Base-by-base conservation (phyloP, 495 filamentous ascomycete genomes). In the Xylaria nigripes region DNA sequence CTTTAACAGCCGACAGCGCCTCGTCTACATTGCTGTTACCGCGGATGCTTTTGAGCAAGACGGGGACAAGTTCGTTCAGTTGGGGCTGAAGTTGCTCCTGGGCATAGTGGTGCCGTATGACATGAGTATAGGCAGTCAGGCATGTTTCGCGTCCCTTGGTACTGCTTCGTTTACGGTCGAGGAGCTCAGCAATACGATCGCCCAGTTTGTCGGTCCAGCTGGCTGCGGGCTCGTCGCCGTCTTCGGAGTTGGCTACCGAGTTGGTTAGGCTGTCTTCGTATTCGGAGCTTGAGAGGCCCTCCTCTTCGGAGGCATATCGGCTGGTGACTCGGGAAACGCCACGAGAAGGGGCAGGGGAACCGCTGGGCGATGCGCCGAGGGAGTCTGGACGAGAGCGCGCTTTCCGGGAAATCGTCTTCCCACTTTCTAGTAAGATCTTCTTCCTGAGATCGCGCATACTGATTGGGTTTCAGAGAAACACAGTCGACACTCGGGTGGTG, bases 371-470 rank as follows among this genome's bases (percentile, higher is more conserved):
- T 3, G 76, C 81, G 25, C 80, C 75, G 15, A 78, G 76, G 1
- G 88, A 87, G 10, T 81, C 81, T 44, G 82, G 78, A 45, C 81
- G 78, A 13, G 86, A 87, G 46, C 82, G 84, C 6, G 90, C 90
- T 72, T 95, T 96, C 64, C 86, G 83, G 32, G 93, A 96, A 46
- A 93, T 77, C 32, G 92, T 98, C 76, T 98, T 98, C 66, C 84
- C 83, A 72, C 85, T 87, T 74, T 91, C 87, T 22, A 88, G 77
- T 24, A 74, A 64, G 30, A 87, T 89, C 67, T 87, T 87, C 65
- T 91, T 84, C 61, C 88, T 81, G 50, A 96, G 80, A 62, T 89
- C 84, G 66, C 77, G 84, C 87, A 89, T 90, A 36, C 59, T 76
- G 59, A 34, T 27, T 1, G 47, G n/a, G 6, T 18, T 40, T 19